A percentile compares a stretch with the other conserved stretches of the same genome.
phyloP scores from a whole-genome alignment of 768 basidiomycete species.

The Gymnopilus junonius region DNA sequence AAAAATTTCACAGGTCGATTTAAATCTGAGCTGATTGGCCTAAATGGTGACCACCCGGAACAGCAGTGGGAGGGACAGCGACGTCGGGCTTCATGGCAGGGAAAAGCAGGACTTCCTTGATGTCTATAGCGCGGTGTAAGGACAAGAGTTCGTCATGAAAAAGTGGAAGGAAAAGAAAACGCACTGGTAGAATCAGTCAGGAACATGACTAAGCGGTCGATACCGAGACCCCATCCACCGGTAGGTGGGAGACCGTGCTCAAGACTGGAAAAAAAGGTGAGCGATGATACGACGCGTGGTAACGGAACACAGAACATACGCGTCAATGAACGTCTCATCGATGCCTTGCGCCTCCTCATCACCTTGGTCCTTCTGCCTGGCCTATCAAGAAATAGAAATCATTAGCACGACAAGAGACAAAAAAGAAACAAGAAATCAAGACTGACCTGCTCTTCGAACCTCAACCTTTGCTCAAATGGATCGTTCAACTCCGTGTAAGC shows the following conservation, averaged over 20 bases:
- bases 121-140: constrained; percentile 54
- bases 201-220: constrained; percentile 98
- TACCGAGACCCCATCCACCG: constrained; percentile 96
- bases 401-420: background rate
- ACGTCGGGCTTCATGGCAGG: constrained; percentile 94
- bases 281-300: constrained; percentile 6
- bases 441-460: constrained; percentile 91
- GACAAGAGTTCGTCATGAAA: background rate
- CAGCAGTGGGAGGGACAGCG: constrained; percentile 28
- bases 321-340: constrained; percentile 95
- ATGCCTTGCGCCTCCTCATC: constrained; percentile 98
- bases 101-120: constrained; percentile 97
- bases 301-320: constrained; percentile 54
- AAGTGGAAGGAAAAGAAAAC: constrained; percentile 28
- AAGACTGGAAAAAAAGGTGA: constrained; percentile 52
- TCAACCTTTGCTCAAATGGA: constrained; percentile 92
- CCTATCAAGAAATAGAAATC: constrained; percentile 38
- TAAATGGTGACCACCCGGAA: constrained; percentile 29
- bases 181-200: constrained; percentile 92
- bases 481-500: constrained; percentile 99
- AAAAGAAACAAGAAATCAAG: background rate
- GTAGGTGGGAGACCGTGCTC: constrained; percentile 98
- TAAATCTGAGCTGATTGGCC: constrained; percentile 38
- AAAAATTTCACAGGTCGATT: background rate
- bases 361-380: constrained; percentile 92